Evolutionary conservation across 495 filamentous ascomycete species (phyloP).

Genomic region (Penicillium antarcticum): DNA sequence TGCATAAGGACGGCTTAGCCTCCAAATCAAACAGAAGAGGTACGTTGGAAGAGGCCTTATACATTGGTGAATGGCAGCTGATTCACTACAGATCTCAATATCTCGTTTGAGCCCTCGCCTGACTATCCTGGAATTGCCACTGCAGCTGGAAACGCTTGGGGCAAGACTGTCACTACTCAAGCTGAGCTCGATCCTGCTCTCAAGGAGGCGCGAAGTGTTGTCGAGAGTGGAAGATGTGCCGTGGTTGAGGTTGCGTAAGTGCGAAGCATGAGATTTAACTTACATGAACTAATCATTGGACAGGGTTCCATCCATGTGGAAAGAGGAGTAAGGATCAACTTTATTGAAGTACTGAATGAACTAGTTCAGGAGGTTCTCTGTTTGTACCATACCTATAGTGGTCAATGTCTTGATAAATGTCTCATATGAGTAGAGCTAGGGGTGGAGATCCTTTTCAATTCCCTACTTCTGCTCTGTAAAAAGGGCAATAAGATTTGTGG

Average conservation of each 20-base stretch:
- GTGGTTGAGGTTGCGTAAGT: constrained; percentile 24
- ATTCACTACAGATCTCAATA: constrained; percentile 57
- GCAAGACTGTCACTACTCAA: constrained; percentile 11
- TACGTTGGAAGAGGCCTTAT: neutral
- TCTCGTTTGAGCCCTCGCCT: constrained; percentile 73
- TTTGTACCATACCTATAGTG: too few relatives aligned
- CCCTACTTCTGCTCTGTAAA: too few relatives aligned
- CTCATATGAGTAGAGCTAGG: too few relatives aligned
- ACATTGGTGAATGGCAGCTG: neutral
- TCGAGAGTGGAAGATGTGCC: constrained; percentile 14
- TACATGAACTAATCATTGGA: neutral
- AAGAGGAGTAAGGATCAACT: constrained; percentile 3
- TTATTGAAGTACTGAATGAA: too few relatives aligned
- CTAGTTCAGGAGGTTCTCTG: too few relatives aligned
- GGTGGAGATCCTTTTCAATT: too few relatives aligned
- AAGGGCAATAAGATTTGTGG: too few relatives aligned
- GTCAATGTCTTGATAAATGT: too few relatives aligned
- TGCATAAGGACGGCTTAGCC: constrained; percentile 62
- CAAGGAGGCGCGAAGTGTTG: constrained; percentile 7
- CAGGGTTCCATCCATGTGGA: constrained; percentile 23
- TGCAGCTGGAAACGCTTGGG: constrained; percentile 51
- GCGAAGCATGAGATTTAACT: neutral
- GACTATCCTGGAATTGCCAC: constrained; percentile 85
- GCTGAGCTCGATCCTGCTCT: constrained; percentile 11
- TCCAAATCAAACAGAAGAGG: constrained; percentile 20